Base-by-base conservation (phyloP, 768 basidiomycete genomes). In the Leccinum uliginosum region DNA sequence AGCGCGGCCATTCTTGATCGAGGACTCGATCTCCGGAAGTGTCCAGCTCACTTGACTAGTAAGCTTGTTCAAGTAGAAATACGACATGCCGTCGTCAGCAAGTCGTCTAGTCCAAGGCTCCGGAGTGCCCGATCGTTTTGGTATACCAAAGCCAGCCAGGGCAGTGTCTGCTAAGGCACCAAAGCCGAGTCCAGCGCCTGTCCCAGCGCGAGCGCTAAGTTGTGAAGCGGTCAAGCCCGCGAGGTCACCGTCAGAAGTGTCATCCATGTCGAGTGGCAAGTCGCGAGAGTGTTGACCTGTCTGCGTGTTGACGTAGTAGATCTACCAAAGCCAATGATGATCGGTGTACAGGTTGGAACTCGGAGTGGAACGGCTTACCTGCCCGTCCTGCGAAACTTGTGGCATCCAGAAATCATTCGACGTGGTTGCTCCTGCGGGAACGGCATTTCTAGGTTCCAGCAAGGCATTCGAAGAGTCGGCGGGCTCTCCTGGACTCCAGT, bases 271-370 rank as follows among this genome's bases (percentile, higher is more conserved):
- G 48, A 77, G 76, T 23, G 94, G 94, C n/a, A 96, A 74, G 63
- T 97, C 91, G 62, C 86, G 82, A 26, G 93, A 86, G 43, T 83
- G 84, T 69, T 91, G 82, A 30, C 90, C 90, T 6, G 90, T 92
- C 62, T 89, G 82, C 2, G 91, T 92, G 67, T 98, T 99, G 60
- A 92, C 82, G 74, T 98, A 99, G 77, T 86, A 95, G 69, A 99
- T 93, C 94, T 97, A 54, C 51, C 30, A n/a, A 19, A 40, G 24
- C 3, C 48, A 34, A 61, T 1, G 51, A 50, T 38, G 15, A 44
- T 50, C 38, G 35, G 30, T 49, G 21, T 34, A 35, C 27, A 3
- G 14, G 14, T 21, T 44, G 19, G 45, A 15, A 11, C 9, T 29
- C 54, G 54, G 21, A 43, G 34, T n/a, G 40, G 51, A 48, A 54